phyloP scores from a whole-genome alignment of 129 eudicot species.

The Smallanthus sonchifolius region DNA sequence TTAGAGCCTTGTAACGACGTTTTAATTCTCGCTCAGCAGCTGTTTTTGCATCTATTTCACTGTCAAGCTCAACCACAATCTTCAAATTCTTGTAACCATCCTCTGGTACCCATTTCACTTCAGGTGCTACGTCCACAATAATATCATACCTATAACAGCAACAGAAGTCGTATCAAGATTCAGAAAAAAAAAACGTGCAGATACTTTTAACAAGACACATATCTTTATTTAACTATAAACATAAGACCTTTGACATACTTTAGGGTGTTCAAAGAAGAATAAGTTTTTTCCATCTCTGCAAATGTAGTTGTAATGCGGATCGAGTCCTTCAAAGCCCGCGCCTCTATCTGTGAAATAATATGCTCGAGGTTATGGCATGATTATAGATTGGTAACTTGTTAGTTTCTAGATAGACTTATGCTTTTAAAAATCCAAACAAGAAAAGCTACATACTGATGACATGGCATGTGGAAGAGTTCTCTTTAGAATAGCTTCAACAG shows the following conservation, averaged over 20 bases:
- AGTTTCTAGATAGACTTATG: neutral
- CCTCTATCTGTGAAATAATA: constrained; percentile 49
- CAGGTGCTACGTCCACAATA: constrained; percentile 82
- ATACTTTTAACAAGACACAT: neutral
- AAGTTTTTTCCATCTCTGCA: constrained; percentile 70
- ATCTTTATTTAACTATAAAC: neutral
- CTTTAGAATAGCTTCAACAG: constrained; percentile 76
- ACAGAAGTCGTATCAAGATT: constrained; percentile 9
- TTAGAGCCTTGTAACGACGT: constrained; percentile 77
- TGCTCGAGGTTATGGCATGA: neutral
- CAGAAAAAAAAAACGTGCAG: neutral
- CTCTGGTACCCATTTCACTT: constrained; percentile 82
- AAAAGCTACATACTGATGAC: constrained; percentile 58
- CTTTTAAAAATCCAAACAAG: neutral
- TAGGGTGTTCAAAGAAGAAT: constrained; percentile 48
- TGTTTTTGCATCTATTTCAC: constrained; percentile 75
- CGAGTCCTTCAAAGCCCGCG: constrained; percentile 83
- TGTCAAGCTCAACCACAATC: constrained; percentile 87
- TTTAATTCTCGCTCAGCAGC: constrained; percentile 74
- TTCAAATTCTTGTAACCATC: constrained; percentile 88
- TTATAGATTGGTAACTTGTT: neutral
- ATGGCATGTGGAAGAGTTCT: constrained; percentile 99
- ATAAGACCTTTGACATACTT: constrained; percentile 44
- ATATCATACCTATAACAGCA: constrained; percentile 68
- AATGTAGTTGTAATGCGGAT: constrained; percentile 64